Percentiles rank a stretch among this genome's conserved stretches.
These are phyloP conservation scores for Neonectria coccinea DNA, from an alignment of 2,329 filamentous ascomycete genomes.

Conservation along the genomic window DNA sequence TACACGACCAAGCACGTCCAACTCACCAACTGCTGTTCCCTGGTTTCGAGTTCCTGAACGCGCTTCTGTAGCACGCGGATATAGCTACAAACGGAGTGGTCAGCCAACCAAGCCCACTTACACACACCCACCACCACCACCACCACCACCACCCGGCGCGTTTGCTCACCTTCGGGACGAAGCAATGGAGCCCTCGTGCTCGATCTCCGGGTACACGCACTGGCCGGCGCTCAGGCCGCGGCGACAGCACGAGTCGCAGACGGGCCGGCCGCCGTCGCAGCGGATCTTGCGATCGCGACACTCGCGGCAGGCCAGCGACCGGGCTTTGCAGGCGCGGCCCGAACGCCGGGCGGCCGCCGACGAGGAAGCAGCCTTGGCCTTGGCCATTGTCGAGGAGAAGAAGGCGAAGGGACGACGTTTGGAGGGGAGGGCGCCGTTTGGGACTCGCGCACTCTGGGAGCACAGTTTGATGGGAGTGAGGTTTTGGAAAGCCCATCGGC, in stretches of 20 bases:
- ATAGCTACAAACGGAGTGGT: constrained; percentile 32
- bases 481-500: neutral
- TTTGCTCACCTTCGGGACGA: constrained; percentile 43
- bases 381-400: constrained; percentile 15
- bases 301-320: constrained; percentile 45
- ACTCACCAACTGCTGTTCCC: constrained; percentile 43
- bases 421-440: no score
- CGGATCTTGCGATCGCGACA: constrained; percentile 48
- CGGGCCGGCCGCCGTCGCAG: constrained; percentile 45
- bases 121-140: constrained; percentile 17
- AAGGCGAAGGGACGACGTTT: no score
- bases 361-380: constrained; percentile 6
- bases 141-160: no score
- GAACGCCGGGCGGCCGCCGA: constrained; percentile 36
- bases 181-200: constrained; percentile 46
- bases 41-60: constrained; percentile 44
- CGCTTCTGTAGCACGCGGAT: constrained; percentile 45
- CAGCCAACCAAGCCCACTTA: constrained; percentile 8
- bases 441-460: neutral
- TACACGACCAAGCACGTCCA: neutral
- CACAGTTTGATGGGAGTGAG: neutral
- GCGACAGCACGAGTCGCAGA: constrained; percentile 44
- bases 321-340: constrained; percentile 44
- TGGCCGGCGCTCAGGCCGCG: constrained; percentile 41
- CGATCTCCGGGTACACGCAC: constrained; percentile 45